phyloP scores from a whole-genome alignment of 768 basidiomycete species.

The Lactarius hengduanensis region DNA sequence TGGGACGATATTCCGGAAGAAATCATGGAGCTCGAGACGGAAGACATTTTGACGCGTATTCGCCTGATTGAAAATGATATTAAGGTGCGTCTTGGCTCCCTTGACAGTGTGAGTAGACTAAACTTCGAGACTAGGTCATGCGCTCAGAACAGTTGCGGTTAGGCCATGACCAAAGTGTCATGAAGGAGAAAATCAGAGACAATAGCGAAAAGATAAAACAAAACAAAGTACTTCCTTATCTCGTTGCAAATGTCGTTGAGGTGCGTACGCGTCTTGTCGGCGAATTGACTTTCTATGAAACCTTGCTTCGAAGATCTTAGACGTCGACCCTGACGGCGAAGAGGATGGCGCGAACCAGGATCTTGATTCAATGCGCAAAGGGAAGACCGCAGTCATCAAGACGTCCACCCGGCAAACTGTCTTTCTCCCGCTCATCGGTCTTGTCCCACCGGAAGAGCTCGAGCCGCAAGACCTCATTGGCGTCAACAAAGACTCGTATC shows the following conservation, averaged over 20 bases:
- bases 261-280: constrained; percentile 43
- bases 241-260: constrained; percentile 97
- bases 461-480: constrained; percentile 94
- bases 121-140: constrained; percentile 71
- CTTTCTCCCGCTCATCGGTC: constrained; percentile 96
- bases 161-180: constrained; percentile 90
- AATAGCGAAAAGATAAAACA: constrained; percentile 99
- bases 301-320: constrained; percentile 65
- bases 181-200: constrained; percentile 99
- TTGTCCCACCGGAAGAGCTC: constrained; percentile 89
- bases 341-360: constrained; percentile 97
- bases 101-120: neutral
- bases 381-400: constrained; percentile 98
- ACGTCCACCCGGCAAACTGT: constrained; percentile 98
- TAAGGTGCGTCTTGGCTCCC: constrained; percentile 53
- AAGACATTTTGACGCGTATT: constrained; percentile 87
- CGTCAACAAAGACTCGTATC: constrained; percentile 99
- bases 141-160: constrained; percentile 89
- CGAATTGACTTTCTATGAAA: neutral
- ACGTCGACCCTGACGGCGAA: constrained; percentile 90
- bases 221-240: constrained; percentile 98
- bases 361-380: constrained; percentile 92
- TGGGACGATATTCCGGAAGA: constrained; percentile 93
- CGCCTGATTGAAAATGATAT: constrained; percentile 96
- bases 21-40: constrained; percentile 70